Percentiles rank a stretch among this genome's conserved stretches.
phyloP scores from a whole-genome alignment of 2,329 filamentous ascomycete species.

The Nothomitra cinnamomea region DNA sequence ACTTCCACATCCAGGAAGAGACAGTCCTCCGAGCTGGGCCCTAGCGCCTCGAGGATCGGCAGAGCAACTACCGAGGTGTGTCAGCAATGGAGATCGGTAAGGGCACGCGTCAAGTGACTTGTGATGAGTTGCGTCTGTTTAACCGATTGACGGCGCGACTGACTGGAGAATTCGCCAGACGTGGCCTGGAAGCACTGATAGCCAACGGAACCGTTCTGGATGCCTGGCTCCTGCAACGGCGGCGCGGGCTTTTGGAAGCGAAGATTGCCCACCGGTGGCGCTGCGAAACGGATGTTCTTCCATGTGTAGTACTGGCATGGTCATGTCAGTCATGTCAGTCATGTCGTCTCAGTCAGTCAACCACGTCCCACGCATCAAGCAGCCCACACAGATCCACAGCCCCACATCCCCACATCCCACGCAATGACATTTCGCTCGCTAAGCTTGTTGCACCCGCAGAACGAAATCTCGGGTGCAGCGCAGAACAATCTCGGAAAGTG shows the following conservation, averaged over 20 bases:
- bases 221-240: conserved; percentile 26
- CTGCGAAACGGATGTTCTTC: conserved; percentile 38
- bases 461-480: no score
- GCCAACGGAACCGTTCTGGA: conserved; percentile 26
- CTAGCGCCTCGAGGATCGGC: background rate
- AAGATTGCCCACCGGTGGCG: conserved; percentile 32
- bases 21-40: conserved; percentile 21
- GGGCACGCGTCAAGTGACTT: no score
- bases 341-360: no score
- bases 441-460: no score
- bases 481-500: no score
- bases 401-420: no score
- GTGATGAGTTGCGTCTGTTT: no score
- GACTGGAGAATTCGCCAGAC: conserved; percentile 24
- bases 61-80: background rate
- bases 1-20: conserved; percentile 23
- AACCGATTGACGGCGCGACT: background rate
- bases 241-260: conserved; percentile 31
- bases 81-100: no score
- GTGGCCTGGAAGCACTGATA: conserved; percentile 27
- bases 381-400: no score
- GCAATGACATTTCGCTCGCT: no score
- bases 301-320: conserved; percentile 34
- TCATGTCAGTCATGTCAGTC: no score
- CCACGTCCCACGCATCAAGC: no score